Evolutionary conservation across 2,329 filamentous ascomycete genomes (phyloP).

Genomic region (Didymella pomorum): DNA sequence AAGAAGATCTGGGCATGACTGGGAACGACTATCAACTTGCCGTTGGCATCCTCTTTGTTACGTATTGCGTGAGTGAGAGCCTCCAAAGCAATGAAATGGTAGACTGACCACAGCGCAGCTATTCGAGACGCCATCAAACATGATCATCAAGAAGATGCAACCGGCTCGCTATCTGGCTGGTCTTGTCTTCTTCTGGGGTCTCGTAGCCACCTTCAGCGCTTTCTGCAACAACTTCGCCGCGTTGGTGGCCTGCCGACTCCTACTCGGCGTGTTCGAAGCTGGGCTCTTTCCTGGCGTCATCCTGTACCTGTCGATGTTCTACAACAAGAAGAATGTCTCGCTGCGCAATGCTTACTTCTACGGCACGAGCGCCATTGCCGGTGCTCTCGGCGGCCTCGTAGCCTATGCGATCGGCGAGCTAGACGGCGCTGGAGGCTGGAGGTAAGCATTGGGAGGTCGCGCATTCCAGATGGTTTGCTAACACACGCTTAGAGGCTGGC

Average conservation of each 20-base stretch:
- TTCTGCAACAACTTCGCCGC: conserved; percentile 39
- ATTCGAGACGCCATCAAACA: conserved; percentile 58
- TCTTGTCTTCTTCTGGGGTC: conserved; percentile 36
- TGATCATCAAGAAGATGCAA: conserved; percentile 56
- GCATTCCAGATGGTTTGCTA: background rate
- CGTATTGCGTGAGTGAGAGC: conserved; percentile 33
- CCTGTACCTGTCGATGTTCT: conserved; percentile 40
- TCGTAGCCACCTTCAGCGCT: conserved; percentile 33
- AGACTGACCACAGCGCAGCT: conserved; percentile 40
- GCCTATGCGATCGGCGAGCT: conserved; percentile 41
- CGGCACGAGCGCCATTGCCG: conserved; percentile 61
- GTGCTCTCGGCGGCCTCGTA: conserved; percentile 58
- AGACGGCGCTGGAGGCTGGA: conserved; percentile 32
- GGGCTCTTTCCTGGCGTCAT: conserved; percentile 40
- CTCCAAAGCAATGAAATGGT: background rate
- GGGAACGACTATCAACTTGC: conserved; percentile 36
- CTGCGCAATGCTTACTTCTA: conserved; percentile 62
- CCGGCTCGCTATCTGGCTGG: conserved; percentile 37
- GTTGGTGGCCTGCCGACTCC: conserved; percentile 38
- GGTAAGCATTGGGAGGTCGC: background rate
- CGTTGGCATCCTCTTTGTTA: conserved; percentile 36
- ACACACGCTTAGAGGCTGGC: conserved; percentile 26
- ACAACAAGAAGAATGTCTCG: conserved; percentile 55
- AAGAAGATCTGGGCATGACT: conserved; percentile 31
- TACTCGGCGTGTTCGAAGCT: conserved; percentile 43